These are phyloP conservation scores for Inga oerstediana DNA, from an alignment of 306 rosid genomes.

Conservation along the genomic window DNA sequence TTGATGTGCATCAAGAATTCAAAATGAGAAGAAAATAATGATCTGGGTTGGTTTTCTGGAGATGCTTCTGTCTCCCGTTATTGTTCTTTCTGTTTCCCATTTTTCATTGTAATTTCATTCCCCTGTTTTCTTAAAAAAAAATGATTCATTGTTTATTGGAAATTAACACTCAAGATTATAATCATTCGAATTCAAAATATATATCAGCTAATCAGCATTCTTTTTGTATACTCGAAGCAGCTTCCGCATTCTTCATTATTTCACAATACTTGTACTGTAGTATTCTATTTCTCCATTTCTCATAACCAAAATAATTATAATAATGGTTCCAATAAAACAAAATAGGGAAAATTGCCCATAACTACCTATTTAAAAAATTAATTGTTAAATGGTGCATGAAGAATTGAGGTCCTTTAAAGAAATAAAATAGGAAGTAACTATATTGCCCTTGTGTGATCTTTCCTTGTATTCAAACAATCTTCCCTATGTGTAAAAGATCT, in stretches of 20 bases:
- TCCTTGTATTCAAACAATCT: too few relatives aligned
- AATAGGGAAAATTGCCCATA: too few relatives aligned
- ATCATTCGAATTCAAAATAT: neutral
- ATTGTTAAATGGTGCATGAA: too few relatives aligned
- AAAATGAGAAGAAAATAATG: slow-evolving; percentile 2
- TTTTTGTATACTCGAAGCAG: neutral
- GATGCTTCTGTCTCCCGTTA: neutral
- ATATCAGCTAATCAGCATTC: neutral
- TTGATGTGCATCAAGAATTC: neutral
- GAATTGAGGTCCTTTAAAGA: too few relatives aligned
- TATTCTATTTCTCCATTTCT: neutral
- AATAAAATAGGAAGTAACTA: too few relatives aligned
- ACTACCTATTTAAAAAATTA: too few relatives aligned
- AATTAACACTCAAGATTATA: neutral
- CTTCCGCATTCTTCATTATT: neutral
- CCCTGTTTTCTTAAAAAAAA: neutral
- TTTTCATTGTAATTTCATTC: neutral
- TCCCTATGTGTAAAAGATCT: too few relatives aligned
- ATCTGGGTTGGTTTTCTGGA: neutral
- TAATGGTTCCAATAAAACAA: neutral
- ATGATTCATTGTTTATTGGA: neutral
- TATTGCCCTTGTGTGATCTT: too few relatives aligned
- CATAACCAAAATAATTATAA: neutral
- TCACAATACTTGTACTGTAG: too few relatives aligned
- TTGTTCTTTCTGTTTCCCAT: neutral